Conservation (phyloP, 805 yeast genomes). For the Priceomyces castillae region DNA sequence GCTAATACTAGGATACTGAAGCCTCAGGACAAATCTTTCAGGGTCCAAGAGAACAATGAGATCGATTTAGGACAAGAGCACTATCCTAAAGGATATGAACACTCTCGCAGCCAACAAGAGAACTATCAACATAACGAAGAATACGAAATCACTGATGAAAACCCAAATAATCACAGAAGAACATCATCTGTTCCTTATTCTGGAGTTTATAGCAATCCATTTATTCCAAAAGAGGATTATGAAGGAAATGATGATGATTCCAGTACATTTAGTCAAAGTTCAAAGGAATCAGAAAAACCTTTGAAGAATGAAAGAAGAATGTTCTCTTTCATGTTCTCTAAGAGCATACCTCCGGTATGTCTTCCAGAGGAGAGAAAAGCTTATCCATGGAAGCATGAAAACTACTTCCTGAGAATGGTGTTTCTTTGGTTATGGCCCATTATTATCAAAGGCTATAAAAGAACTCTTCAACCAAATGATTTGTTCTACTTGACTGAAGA, state of each 20-base stretch:
- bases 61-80: no score
- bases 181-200: background rate
- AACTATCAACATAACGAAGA: background rate
- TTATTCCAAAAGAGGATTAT: no score
- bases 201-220: no score
- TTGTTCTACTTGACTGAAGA: conserved; percentile 36
- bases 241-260: no score
- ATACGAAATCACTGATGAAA: background rate
- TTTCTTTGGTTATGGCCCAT: conserved; percentile 42
- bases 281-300: conserved; percentile 26
- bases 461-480: conserved; percentile 38
- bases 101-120: background rate
- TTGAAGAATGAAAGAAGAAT: conserved; percentile 48
- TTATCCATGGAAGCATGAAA: conserved; percentile 46
- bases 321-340: conserved; percentile 50
- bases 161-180: background rate
- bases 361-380: conserved; percentile 46
- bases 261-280: no score
- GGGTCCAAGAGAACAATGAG: no score
- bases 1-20: no score
- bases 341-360: conserved; percentile 51
- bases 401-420: conserved; percentile 38
- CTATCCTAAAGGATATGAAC: background rate
- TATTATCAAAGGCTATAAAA: conserved; percentile 38
- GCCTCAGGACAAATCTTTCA: no score